These are phyloP conservation scores for Starmera pachycereana DNA, from an alignment of 805 yeast species.

Conservation along the genomic window DNA sequence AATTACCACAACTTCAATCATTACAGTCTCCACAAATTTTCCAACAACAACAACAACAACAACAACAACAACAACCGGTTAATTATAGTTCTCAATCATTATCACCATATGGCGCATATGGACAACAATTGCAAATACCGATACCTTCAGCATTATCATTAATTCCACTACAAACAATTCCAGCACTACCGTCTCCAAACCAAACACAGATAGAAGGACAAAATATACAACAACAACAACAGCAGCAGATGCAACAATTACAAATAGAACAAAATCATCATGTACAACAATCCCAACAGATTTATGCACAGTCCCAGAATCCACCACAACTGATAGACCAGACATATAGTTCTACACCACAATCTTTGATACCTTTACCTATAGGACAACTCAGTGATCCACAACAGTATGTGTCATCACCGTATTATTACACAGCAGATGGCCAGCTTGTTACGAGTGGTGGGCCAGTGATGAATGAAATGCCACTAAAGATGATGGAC, in stretches of 20 bases:
- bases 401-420: background rate
- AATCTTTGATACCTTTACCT: background rate
- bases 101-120: too few relatives aligned
- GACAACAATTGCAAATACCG: too few relatives aligned
- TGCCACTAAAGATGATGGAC: too few relatives aligned
- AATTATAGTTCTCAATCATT: too few relatives aligned
- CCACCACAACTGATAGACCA: conserved; percentile 2
- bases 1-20: too few relatives aligned
- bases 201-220: background rate
- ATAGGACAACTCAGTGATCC: background rate
- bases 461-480: background rate
- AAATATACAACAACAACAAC: conserved; percentile 1
- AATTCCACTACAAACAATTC: too few relatives aligned
- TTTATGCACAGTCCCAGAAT: conserved; percentile 2
- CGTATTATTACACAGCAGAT: background rate
- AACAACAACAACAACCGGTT: too few relatives aligned
- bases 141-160: too few relatives aligned
- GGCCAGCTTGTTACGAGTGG: background rate
- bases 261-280: conserved; percentile 6
- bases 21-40: too few relatives aligned
- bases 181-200: too few relatives aligned
- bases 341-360: background rate
- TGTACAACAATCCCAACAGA: conserved; percentile 2
- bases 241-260: conserved; percentile 3
- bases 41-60: too few relatives aligned